Conservation (phyloP, 768 basidiomycete species). For the Termitomyces heimii region DNA sequence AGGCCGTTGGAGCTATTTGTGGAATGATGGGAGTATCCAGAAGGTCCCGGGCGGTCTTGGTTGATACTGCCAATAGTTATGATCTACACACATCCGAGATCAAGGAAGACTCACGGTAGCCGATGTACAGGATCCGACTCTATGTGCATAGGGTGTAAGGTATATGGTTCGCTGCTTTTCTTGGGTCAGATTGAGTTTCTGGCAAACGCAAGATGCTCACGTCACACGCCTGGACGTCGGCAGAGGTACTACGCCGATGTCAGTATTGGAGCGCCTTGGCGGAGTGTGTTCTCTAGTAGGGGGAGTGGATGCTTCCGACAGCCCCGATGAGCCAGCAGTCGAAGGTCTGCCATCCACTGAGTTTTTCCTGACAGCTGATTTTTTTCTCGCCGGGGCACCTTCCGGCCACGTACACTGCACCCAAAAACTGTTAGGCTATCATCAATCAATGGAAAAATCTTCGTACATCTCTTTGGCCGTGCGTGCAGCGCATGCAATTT, state of each 20-base stretch:
- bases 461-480: slow-evolving; percentile 78
- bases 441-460: neutral
- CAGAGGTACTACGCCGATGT: slow-evolving; percentile 35
- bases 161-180: slow-evolving; percentile 36
- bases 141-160: slow-evolving; percentile 36
- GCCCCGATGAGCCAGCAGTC: slow-evolving; percentile 68
- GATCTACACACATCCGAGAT: neutral
- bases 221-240: slow-evolving; percentile 30
- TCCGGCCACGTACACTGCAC: slow-evolving; percentile 81
- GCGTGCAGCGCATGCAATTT: slow-evolving; percentile 78
- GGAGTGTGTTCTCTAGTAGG: slow-evolving; percentile 65
- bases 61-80: slow-evolving; percentile 10
- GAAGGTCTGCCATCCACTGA: slow-evolving; percentile 60
- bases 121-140: slow-evolving; percentile 41
- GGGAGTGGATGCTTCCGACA: slow-evolving; percentile 69
- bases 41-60: slow-evolving; percentile 29
- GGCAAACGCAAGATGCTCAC: slow-evolving; percentile 21
- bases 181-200: slow-evolving; percentile 9
- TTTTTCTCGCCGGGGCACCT: slow-evolving; percentile 67
- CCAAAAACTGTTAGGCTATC: slow-evolving; percentile 4
- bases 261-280: slow-evolving; percentile 43
- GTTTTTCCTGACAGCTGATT: slow-evolving; percentile 51
- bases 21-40: slow-evolving; percentile 41
- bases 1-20: slow-evolving; percentile 35
- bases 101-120: slow-evolving; percentile 34